Percentiles rank a stretch among this genome's conserved stretches.
Conservation (phyloP, 768 basidiomycete genomes). For the Fibroporia radiculosa region DNA sequence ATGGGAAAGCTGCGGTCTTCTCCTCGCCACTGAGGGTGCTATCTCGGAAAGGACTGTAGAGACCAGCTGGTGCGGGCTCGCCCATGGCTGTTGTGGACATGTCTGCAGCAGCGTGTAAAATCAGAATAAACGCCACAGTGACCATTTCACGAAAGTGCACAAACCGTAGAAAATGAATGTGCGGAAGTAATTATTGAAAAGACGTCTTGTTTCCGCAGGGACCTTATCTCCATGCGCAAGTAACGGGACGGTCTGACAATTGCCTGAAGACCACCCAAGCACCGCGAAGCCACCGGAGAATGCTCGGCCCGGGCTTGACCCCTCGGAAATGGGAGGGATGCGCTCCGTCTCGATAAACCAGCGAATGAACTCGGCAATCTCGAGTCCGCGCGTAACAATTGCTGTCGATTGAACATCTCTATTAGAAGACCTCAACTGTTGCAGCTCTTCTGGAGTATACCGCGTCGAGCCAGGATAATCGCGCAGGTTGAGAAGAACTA, state of each 20-base stretch:
- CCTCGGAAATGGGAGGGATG: conserved; percentile 7
- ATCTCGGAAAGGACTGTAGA: conserved; percentile 3
- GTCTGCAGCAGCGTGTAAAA: not conserved
- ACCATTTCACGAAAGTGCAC: not conserved
- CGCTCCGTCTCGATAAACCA: conserved; percentile 12
- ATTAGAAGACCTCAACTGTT: not conserved
- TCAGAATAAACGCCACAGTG: not conserved
- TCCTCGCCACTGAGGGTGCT: not conserved
- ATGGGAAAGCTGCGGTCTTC: not conserved
- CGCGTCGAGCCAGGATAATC: conserved; percentile 22
- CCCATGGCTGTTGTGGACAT: not conserved
- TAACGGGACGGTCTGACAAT: conserved; percentile 7
- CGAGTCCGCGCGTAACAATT: conserved; percentile 6
- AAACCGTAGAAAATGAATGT: conserved; percentile 13
- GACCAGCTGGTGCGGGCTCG: not conserved
- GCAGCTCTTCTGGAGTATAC: conserved; percentile 15
- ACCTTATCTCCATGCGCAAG: conserved; percentile 9
- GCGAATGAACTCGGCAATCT: conserved; percentile 12
- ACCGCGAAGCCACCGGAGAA: not conserved
- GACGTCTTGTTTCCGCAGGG: conserved; percentile 5
- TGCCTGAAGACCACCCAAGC: conserved; percentile 14
- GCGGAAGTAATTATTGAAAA: conserved; percentile 8
- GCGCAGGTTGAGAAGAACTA: conserved; percentile 21
- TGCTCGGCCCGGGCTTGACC: not conserved
- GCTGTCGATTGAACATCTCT: not conserved